A percentile compares a stretch with the other conserved stretches of the same genome.
Evolutionary conservation across 352 stramenopile genomes (phyloP).

Genomic region (Globisporangium nodosum): DNA sequence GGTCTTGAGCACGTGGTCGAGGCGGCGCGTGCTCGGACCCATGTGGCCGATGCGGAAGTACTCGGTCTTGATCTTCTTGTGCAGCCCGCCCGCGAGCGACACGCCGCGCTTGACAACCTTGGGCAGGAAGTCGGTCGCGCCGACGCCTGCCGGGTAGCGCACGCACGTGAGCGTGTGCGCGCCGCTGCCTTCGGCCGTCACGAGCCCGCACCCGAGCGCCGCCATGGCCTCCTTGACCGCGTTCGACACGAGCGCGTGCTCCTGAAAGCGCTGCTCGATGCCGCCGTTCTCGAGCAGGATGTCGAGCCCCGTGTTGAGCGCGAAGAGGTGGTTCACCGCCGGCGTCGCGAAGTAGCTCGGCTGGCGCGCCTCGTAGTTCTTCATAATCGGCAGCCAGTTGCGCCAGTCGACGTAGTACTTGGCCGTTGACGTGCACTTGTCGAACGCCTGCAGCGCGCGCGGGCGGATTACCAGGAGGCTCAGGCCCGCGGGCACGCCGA

Average conservation of each 20-base stretch:
- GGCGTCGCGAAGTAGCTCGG: slow-evolving; percentile 75
- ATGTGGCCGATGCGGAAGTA: slow-evolving; percentile 86
- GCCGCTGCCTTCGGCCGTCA: slow-evolving; percentile 39
- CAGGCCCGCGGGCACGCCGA: slow-evolving; percentile 62
- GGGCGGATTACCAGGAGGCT: slow-evolving; percentile 63
- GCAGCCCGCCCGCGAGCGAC: slow-evolving; percentile 63
- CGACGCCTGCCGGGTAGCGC: slow-evolving; percentile 61
- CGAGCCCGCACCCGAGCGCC: slow-evolving; percentile 51
- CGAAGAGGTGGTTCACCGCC: slow-evolving; percentile 76
- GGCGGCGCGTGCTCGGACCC: slow-evolving; percentile 63
- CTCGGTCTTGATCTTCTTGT: slow-evolving; percentile 80
- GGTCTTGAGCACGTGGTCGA: slow-evolving; percentile 74
- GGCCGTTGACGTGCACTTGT: slow-evolving; percentile 40
- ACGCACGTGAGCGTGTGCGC: slow-evolving; percentile 75
- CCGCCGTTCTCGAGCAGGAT: slow-evolving; percentile 69
- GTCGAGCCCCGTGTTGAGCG: slow-evolving; percentile 56
- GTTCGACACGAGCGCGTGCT: slow-evolving; percentile 52
- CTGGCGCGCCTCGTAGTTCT: slow-evolving; percentile 74
- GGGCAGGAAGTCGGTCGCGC: slow-evolving; percentile 59
- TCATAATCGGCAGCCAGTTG: slow-evolving; percentile 82
- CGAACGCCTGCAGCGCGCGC: slow-evolving; percentile 57
- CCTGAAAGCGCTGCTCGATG: slow-evolving; percentile 72
- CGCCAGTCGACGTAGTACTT: slow-evolving; percentile 80
- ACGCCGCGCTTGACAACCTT: slow-evolving; percentile 69
- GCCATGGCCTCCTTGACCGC: slow-evolving; percentile 67